Conservation (phyloP, 2,329 filamentous ascomycete genomes). For the Thermoascus crustaceus region DNA sequence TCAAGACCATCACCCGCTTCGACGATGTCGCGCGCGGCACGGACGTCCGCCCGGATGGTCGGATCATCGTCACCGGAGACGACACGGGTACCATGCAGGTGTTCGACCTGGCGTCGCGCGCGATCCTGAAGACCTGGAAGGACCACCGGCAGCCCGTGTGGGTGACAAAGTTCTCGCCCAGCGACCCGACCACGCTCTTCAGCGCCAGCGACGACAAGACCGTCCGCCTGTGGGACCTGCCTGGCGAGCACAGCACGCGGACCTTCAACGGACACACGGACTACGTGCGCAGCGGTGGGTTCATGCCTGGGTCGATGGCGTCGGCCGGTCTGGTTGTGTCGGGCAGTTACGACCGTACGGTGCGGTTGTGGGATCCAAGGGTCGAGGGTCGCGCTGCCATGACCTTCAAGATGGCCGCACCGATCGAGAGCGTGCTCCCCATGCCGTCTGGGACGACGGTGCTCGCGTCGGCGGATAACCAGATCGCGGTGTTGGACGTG, state of each 20-base stretch:
- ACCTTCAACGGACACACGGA: slow-evolving; percentile 83
- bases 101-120: slow-evolving; percentile 82
- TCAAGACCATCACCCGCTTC: slow-evolving; percentile 92
- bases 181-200: slow-evolving; percentile 77
- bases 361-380: slow-evolving; percentile 86
- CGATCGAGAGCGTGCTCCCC: slow-evolving; percentile 80
- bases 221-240: slow-evolving; percentile 88
- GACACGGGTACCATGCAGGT: slow-evolving; percentile 90
- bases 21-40: slow-evolving; percentile 84
- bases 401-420: slow-evolving; percentile 88
- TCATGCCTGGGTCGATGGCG: slow-evolving; percentile 62
- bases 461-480: slow-evolving; percentile 73
- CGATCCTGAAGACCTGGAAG: slow-evolving; percentile 91
- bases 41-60: slow-evolving; percentile 79
- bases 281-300: slow-evolving; percentile 81
- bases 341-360: slow-evolving; percentile 90
- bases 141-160: slow-evolving; percentile 92
- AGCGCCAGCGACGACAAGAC: slow-evolving; percentile 88
- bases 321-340: slow-evolving; percentile 68
- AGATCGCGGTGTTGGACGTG: slow-evolving; percentile 85
- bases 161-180: slow-evolving; percentile 83
- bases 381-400: slow-evolving; percentile 64
- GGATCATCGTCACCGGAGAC: slow-evolving; percentile 83
- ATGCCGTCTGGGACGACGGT: slow-evolving; percentile 81
- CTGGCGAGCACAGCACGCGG: slow-evolving; percentile 64